Evolutionary conservation across 768 basidiomycete species (phyloP), one percentile per base, ranked within the genome.

Genomic region (Leucosporidium creatinivorum): DNA sequence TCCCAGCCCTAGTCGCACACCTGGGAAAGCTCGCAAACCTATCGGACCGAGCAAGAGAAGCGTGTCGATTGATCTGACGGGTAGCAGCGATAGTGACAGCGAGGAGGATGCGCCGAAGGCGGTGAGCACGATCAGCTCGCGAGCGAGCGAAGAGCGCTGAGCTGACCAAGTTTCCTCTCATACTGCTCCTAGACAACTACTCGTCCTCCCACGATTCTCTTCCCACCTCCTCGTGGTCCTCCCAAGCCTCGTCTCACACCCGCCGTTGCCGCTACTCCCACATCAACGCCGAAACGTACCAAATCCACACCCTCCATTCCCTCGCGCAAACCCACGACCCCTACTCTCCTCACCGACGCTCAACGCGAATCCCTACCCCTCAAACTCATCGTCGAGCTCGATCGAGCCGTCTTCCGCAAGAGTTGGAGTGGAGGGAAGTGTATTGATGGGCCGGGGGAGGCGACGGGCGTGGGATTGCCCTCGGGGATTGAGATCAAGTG

Each of bases 401-500:
- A 69, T 58, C 56, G 61, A 13, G n/a, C 36, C 55, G 68, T 73
- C n/a, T 73, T 73, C 28, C 65, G 67, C 3, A 51, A 36, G 12
- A 39, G 31, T 15, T 71, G 70, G 69, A 44, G 50, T 26, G 60
- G 63, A 0, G 13, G 51, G 30, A 31, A 33, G 4, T n/a, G 28
- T 6, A 21, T 61, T 1, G 58, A 61, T 4, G 30, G 47, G 7
- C 52, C 10, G 28, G 50, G 44, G 7, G 63, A 60, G 47, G 7
- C 25, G 2, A n/a, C 57, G 17, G 68, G 64, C 15, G 9, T n/a
- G 17, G 71, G 67, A 6, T 23, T 80, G 33, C 78, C 75, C 25
- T 44, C 63, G 12, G 74, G 69, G 18, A 47, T 75, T 25, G 70
- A 69, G 59, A 67, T 79, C 6, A 76, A 76, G 52, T 80, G 79